These are phyloP conservation scores for Hippophae tibetana DNA, from an alignment of 306 rosid species.

Conservation along the genomic window DNA sequence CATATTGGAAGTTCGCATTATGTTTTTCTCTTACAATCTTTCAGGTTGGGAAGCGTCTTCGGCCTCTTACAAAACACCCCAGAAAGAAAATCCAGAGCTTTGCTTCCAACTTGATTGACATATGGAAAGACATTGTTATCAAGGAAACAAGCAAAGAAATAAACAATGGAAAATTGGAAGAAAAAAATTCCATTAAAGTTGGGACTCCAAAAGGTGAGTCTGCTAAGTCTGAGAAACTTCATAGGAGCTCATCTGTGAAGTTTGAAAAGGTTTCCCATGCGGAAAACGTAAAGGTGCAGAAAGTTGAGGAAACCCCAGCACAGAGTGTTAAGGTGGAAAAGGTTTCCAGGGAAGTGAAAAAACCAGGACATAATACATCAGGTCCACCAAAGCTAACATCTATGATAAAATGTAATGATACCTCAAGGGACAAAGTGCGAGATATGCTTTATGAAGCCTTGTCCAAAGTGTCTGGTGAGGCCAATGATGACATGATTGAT, in stretches of 20 bases:
- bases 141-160: slow-evolving; percentile 63
- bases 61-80: slow-evolving; percentile 76
- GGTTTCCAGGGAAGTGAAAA: slow-evolving; percentile 48
- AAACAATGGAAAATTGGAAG: slow-evolving; percentile 42
- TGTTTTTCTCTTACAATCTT: slow-evolving; percentile 1
- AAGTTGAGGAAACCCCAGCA: slow-evolving; percentile 26
- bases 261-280: slow-evolving; percentile 40
- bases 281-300: slow-evolving; percentile 53
- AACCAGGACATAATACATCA: slow-evolving; percentile 28
- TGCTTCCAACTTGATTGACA: slow-evolving; percentile 67
- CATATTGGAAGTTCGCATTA: slow-evolving; percentile 10
- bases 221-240: slow-evolving; percentile 51
- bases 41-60: slow-evolving; percentile 88
- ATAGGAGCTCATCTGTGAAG: slow-evolving; percentile 46
- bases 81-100: slow-evolving; percentile 58
- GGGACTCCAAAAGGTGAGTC: slow-evolving; percentile 10
- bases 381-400: slow-evolving; percentile 59
- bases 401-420: slow-evolving; percentile 66
- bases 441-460: slow-evolving; percentile 71
- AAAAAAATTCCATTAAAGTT: slow-evolving; percentile 29
- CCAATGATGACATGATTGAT: slow-evolving; percentile 44
- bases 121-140: slow-evolving; percentile 74
- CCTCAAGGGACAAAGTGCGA: slow-evolving; percentile 63
- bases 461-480: slow-evolving; percentile 59
- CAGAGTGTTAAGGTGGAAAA: slow-evolving; percentile 58